phyloP scores from a whole-genome alignment of 176 grass and related monocot species.

The Paspalum notatum region DNA sequence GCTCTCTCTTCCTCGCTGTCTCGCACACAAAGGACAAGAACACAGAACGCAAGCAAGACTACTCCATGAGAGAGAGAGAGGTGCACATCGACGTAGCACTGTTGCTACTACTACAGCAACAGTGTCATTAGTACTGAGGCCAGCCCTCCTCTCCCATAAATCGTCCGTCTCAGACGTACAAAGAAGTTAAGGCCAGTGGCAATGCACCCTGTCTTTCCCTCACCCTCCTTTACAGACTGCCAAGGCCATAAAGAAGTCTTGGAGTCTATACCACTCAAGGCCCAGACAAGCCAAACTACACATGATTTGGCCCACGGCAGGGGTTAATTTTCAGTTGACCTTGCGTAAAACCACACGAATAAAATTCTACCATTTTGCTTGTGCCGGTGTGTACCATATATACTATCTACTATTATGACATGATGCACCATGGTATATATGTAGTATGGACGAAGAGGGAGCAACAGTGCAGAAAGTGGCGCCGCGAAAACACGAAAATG shows the following conservation, averaged over 20 bases:
- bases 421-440: slow-evolving; percentile 28
- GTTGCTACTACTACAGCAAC: slow-evolving; percentile 48
- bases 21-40: slow-evolving; percentile 53
- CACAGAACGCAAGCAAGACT: slow-evolving; percentile 37
- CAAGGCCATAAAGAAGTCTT: slow-evolving; percentile 63
- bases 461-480: slow-evolving; percentile 25
- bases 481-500: slow-evolving; percentile 26
- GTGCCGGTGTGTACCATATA: not conserved
- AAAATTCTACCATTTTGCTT: not conserved
- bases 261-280: slow-evolving; percentile 59
- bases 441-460: slow-evolving; percentile 14
- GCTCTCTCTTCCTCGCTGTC: slow-evolving; percentile 21
- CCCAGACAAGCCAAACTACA: slow-evolving; percentile 60
- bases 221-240: slow-evolving; percentile 62
- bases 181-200: slow-evolving; percentile 54
- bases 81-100: slow-evolving; percentile 42
- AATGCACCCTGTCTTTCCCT: slow-evolving; percentile 37
- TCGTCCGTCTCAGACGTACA: slow-evolving; percentile 65
- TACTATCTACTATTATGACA: slow-evolving; percentile 17
- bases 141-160: slow-evolving; percentile 51
- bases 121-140: slow-evolving; percentile 56
- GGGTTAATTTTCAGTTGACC: slow-evolving; percentile 42
- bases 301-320: slow-evolving; percentile 47
- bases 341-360: slow-evolving; percentile 38
- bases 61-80: slow-evolving; percentile 18